These are phyloP conservation scores for Comarum palustre DNA, from an alignment of 306 rosid genomes.

Conservation along the genomic window DNA sequence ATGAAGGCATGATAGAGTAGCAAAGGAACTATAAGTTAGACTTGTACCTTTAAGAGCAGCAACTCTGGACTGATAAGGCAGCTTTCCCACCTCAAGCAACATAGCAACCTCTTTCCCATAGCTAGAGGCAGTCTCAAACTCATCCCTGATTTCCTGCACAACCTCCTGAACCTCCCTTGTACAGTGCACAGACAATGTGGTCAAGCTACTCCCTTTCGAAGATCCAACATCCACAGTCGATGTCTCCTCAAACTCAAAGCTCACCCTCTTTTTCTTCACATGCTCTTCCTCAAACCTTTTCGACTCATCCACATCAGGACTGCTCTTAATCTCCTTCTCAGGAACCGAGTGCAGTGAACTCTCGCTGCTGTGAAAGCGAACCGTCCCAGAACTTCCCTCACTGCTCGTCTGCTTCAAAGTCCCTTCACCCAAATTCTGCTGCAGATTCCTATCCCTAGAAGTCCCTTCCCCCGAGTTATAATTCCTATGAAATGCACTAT, in stretches of 20 bases:
- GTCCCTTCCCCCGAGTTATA: conserved; percentile 66
- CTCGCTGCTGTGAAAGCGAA: conserved; percentile 45
- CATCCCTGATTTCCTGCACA: conserved; percentile 80
- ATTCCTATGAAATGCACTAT: conserved; percentile 21
- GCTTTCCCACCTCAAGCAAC: conserved; percentile 83
- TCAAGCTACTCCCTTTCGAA: conserved; percentile 66
- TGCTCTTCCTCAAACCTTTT: conserved; percentile 43
- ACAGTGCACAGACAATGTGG: conserved; percentile 68
- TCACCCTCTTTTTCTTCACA: conserved; percentile 63
- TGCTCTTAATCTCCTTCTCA: conserved; percentile 55
- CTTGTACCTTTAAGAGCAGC: conserved; percentile 65
- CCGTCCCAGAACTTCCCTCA: conserved; percentile 33
- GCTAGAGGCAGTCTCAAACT: conserved; percentile 76
- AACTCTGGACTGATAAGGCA: conserved; percentile 67
- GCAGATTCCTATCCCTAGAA: conserved; percentile 55
- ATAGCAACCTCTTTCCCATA: conserved; percentile 81
- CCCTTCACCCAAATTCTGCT: conserved; percentile 44
- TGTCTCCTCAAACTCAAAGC: conserved; percentile 66
- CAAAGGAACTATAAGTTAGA: conserved; percentile 5
- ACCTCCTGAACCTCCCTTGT: conserved; percentile 78
- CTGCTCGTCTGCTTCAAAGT: conserved; percentile 32
- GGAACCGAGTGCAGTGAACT: conserved; percentile 33
- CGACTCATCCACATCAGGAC: conserved; percentile 56
- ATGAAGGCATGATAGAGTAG: background rate
- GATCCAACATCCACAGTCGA: conserved; percentile 58